These are phyloP conservation scores for Artemisia annua DNA, from an alignment of 129 eudicot genomes.

Conservation along the genomic window DNA sequence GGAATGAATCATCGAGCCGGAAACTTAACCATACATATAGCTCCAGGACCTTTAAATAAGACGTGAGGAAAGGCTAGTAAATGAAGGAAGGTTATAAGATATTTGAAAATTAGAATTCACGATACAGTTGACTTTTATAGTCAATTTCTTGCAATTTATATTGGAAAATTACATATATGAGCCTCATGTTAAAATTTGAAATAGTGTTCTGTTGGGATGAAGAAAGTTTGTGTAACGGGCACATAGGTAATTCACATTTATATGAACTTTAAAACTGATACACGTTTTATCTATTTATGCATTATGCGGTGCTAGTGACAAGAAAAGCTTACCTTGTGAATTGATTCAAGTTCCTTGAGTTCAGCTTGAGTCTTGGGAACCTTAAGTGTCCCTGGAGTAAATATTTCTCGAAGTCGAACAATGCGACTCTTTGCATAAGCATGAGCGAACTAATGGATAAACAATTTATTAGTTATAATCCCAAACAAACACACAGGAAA, in stretches of 20 bases:
- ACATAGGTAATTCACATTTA: background rate
- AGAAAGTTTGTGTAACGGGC: background rate
- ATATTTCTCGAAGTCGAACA: slow-evolving; percentile 85
- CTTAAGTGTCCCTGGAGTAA: slow-evolving; percentile 83
- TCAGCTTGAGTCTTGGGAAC: slow-evolving; percentile 69
- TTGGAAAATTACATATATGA: background rate
- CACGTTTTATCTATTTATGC: background rate
- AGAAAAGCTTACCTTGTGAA: slow-evolving; percentile 70
- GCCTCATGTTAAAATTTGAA: background rate
- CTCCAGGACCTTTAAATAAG: slow-evolving; percentile 78
- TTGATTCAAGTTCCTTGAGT: slow-evolving; percentile 92
- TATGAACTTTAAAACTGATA: background rate
- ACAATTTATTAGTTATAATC: slow-evolving; percentile 23
- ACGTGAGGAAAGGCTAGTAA: background rate
- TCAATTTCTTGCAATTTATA: background rate
- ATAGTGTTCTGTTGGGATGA: background rate
- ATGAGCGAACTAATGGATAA: slow-evolving; percentile 61
- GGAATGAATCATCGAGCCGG: slow-evolving; percentile 82
- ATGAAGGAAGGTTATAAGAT: background rate
- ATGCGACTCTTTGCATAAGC: slow-evolving; percentile 67
- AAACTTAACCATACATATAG: slow-evolving; percentile 94
- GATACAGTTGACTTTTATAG: background rate
- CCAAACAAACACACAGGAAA: slow-evolving; percentile 14
- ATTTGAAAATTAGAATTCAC: no score
- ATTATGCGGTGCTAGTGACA: background rate